Evolutionary conservation across 768 basidiomycete species (phyloP), one percentile per base, ranked within the genome.

Genomic region (Collybia mongolica): DNA sequence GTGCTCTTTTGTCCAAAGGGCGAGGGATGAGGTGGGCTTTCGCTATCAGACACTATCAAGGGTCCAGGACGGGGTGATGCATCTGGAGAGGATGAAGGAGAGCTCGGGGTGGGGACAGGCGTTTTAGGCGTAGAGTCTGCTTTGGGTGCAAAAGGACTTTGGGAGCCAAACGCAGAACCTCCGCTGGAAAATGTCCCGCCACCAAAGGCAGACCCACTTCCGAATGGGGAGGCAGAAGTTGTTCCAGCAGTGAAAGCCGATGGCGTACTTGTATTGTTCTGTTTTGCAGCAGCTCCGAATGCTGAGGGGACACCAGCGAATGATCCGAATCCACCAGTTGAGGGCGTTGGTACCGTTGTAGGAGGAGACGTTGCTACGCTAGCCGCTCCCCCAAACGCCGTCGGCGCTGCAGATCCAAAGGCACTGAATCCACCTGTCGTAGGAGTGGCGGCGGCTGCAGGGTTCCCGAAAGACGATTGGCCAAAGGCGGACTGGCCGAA

Each of bases 391-490:
- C 44, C 39, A 24, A 56, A 56, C 18, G 56, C 54, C 4, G 49
- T 42, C 18, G 52, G 40, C 22, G 47, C 11, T 3, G 56, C 48
- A 18, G 56, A 46, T 19, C 54, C 59, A 41, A 62, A 62, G n/a
- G 67, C 62, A 26, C 71, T 55, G 52, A 76, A 76, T 14, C 64
- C 73, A 28, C 68, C 71, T 2, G 52, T 44, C 2, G 58, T 44
- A 11, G 58, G 46, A 3, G 49, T 37, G 3, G 57, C 37, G 8
- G 55, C 35, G 11, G 69, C 63, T 2, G 62, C 57, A 17, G 72
- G 53, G 42, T 72, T 67, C 2, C 73, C 72, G 52, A 79, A 77
- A 2, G 67, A 54, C 6, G 72, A 52, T 37, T 71, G 67, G 1
- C 72, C 74, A 53, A 75, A 77, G 5, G 56, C 50, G 32, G 56